phyloP scores from a whole-genome alignment of 208 protist genomes.

The Leptomonas pyrrhocoris region DNA sequence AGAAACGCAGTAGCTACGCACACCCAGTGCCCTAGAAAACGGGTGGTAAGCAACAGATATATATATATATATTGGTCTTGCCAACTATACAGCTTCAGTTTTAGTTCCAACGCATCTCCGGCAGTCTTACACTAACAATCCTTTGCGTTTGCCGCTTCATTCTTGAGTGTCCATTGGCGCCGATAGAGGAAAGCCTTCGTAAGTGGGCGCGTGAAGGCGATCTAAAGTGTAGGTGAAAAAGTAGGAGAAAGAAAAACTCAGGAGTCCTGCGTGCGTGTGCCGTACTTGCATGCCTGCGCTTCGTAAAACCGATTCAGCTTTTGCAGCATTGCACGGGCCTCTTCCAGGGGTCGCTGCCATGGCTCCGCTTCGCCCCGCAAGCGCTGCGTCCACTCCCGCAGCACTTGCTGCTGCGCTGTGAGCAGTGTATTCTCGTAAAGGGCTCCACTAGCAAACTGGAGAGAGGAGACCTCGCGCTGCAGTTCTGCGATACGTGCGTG shows the following conservation, averaged over 20 bases:
- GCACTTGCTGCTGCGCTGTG: not conserved
- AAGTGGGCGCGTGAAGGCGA: not conserved
- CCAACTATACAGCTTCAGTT: too few relatives aligned
- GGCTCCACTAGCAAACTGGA: not conserved
- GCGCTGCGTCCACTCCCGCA: conserved; percentile 5
- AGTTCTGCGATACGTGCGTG: not conserved
- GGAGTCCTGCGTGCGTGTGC: not conserved
- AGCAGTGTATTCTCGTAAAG: conserved; percentile 15
- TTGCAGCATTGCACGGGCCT: conserved; percentile 2
- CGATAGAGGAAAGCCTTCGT: not conserved
- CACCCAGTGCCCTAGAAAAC: too few relatives aligned
- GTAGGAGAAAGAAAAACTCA: not conserved
- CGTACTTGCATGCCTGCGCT: conserved; percentile 10
- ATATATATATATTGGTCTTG: too few relatives aligned
- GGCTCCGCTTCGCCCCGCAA: not conserved
- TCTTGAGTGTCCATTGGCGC: too few relatives aligned
- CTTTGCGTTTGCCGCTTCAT: too few relatives aligned
- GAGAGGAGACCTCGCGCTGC: not conserved
- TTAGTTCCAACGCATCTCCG: too few relatives aligned
- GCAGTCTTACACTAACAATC: too few relatives aligned
- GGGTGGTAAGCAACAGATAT: too few relatives aligned
- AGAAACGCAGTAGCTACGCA: too few relatives aligned
- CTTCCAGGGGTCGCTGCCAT: conserved; percentile 6
- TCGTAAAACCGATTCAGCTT: not conserved
- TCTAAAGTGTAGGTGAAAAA: not conserved